Base-by-base conservation (phyloP, 495 filamentous ascomycete species). In the Arthonia radiata region DNA sequence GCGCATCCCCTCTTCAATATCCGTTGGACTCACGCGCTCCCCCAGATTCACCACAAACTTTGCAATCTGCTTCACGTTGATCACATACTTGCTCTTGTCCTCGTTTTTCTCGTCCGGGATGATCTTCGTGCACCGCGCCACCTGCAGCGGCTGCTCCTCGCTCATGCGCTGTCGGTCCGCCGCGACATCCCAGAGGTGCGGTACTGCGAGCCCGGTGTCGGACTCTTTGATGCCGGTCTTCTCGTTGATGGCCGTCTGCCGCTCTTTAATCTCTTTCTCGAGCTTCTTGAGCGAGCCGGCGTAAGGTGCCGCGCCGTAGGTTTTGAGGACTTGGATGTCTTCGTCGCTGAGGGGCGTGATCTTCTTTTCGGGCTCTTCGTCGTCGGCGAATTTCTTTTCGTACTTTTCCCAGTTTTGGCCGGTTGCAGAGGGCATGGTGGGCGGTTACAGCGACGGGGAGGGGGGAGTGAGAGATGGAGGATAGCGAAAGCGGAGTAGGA, bases 81-180 rank as follows among this genome's bases (percentile, higher is more conserved):
- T 97, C 43, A 97, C 82, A 59, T 97, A 97, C 70, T 94, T 94
- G 65, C 74, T 86, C 66, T 97, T 97, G 38, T 91, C 79, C 17
- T 71, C 54, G 54, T 97, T 82, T 54, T 90, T 86, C 46, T 91
- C 86, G 50, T 91, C 81, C 31, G 76, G 69, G 34, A 97, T 97
- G 48, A 97, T 97, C 62, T 97, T 97, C 27, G 86, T 97, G 59
- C 86, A 97, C 37, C 86, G 66, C 37, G 86, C 89, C 19, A 97
- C 86, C 54, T 97, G 86, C 37, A 97, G 58, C 13, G 86, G 89
- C 44, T 97, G 86, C 55, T 97, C 86, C 49, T 97, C 86, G 21
- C 67, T 67, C 86, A 97, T 94, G 30, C 86, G 77, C 63, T 93
- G 83, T 37, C 86, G 70, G 46, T 97, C 86, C 39, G 83, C 86